Percentiles rank a stretch among this genome's conserved stretches.
Evolutionary conservation across 1,284 basidiomycete genomes (phyloP).

Genomic region (Violaceomyces palustris): DNA sequence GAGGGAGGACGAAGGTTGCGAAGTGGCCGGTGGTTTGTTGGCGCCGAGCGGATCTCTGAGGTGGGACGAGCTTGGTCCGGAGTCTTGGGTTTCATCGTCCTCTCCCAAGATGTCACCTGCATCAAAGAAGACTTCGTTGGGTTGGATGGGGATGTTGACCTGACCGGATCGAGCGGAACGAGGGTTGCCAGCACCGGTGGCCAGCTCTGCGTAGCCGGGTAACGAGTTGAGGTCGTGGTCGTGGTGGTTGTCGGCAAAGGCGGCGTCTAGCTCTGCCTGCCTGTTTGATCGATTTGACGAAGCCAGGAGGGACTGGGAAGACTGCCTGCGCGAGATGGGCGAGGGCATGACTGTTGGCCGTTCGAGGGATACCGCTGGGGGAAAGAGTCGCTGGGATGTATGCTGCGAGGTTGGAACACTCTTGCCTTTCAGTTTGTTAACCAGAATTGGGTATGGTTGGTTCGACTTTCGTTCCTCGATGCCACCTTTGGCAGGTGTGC

Average conservation of each 20-base stretch:
- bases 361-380: too few species aligned
- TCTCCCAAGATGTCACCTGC: conserved; percentile 35
- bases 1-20: neutral
- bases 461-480: too few species aligned
- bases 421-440: too few species aligned
- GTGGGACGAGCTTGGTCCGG: neutral
- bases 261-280: neutral
- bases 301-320: too few species aligned
- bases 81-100: conserved; percentile 1
- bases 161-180: neutral
- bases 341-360: too few species aligned
- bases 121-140: conserved; percentile 40
- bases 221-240: conserved; percentile 9
- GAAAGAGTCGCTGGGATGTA: too few species aligned
- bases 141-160: neutral
- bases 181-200: conserved; percentile 1
- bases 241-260: neutral
- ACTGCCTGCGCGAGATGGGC: too few species aligned
- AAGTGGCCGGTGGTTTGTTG: conserved; percentile 3
- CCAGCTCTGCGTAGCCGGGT: conserved; percentile 17
- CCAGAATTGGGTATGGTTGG: too few species aligned
- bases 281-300: too few species aligned
- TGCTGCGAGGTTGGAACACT: too few species aligned
- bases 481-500: too few species aligned
- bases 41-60: conserved; percentile 20